Conservation (phyloP, 2,329 filamentous ascomycete genomes). For the Tolypocladium paradoxum region DNA sequence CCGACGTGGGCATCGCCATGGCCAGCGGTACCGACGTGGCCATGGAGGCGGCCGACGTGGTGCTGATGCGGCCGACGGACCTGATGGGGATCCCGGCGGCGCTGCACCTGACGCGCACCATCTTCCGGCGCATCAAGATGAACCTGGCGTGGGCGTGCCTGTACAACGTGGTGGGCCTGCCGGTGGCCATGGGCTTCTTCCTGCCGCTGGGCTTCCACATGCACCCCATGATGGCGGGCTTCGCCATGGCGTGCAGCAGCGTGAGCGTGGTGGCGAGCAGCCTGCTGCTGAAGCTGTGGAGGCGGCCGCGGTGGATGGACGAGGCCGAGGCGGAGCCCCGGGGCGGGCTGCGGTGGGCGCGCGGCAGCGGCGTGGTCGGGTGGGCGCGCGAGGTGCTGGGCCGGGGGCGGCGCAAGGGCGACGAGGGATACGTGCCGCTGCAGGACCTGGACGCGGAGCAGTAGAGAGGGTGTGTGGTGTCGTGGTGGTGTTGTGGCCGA, state of each 20-base stretch:
- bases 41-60: slow-evolving; percentile 93
- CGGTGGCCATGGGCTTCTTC: slow-evolving; percentile 95
- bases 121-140: slow-evolving; percentile 87
- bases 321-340: slow-evolving; percentile 53
- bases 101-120: slow-evolving; percentile 68
- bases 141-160: slow-evolving; percentile 88
- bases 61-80: slow-evolving; percentile 87
- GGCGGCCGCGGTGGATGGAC: slow-evolving; percentile 76
- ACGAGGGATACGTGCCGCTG: slow-evolving; percentile 50
- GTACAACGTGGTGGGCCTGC: slow-evolving; percentile 85
- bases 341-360: slow-evolving; percentile 31
- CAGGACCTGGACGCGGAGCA: slow-evolving; percentile 34
- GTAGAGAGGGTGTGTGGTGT: neutral
- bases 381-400: slow-evolving; percentile 30
- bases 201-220: slow-evolving; percentile 78
- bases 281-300: slow-evolving; percentile 79
- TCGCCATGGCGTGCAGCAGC: slow-evolving; percentile 84
- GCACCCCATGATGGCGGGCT: slow-evolving; percentile 88
- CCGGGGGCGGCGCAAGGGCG: slow-evolving; percentile 28
- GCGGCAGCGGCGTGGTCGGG: slow-evolving; percentile 30
- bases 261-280: slow-evolving; percentile 83
- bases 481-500: too few relatives aligned
- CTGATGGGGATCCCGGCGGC: slow-evolving; percentile 87
- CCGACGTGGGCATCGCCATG: slow-evolving; percentile 88
- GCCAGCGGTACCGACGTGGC: slow-evolving; percentile 90